Conservation (phyloP, 768 basidiomycete species). For the Tulasnella sp. region DNA sequence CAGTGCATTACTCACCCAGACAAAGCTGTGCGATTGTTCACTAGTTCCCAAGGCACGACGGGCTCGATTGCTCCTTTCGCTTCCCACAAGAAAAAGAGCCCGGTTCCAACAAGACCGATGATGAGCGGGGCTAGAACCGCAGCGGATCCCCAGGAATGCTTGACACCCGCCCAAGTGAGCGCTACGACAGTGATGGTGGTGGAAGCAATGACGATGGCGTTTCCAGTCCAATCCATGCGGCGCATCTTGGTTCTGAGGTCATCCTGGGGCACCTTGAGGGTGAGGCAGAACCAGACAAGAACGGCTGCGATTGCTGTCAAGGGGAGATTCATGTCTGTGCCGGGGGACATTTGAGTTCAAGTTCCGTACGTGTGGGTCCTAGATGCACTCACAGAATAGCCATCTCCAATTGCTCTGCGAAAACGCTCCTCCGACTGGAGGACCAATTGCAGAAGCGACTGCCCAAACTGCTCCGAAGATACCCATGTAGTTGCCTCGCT, state of each 20-base stretch:
- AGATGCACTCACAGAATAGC: conserved; percentile 40
- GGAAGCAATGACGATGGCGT: conserved; percentile 32
- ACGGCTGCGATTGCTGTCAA: conserved; percentile 36
- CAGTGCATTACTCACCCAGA: too few relatives aligned
- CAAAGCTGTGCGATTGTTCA: too few relatives aligned
- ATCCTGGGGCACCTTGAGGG: conserved; percentile 39
- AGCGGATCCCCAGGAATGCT: conserved; percentile 42
- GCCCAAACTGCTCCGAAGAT: too few relatives aligned
- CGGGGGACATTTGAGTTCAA: too few relatives aligned
- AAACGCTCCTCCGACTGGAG: conserved; percentile 20
- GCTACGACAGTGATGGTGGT: conserved; percentile 41
- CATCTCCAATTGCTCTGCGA: conserved; percentile 33
- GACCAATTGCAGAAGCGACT: conserved; percentile 34
- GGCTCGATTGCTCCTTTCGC: too few relatives aligned
- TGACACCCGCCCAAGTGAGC: conserved; percentile 22
- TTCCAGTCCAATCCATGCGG: conserved; percentile 42
- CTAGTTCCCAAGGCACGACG: too few relatives aligned
- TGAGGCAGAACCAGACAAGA: conserved; percentile 37
- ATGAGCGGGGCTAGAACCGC: conserved; percentile 44
- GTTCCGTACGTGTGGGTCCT: too few relatives aligned
- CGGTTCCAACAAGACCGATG: conserved; percentile 39
- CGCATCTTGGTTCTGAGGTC: conserved; percentile 36
- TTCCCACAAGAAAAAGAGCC: conserved; percentile 19
- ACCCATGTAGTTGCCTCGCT: conserved; percentile 39
- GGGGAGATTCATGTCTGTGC: conserved; percentile 43